Base-by-base conservation (phyloP, 345 rosid genomes). In the Alliaria petiolata region DNA sequence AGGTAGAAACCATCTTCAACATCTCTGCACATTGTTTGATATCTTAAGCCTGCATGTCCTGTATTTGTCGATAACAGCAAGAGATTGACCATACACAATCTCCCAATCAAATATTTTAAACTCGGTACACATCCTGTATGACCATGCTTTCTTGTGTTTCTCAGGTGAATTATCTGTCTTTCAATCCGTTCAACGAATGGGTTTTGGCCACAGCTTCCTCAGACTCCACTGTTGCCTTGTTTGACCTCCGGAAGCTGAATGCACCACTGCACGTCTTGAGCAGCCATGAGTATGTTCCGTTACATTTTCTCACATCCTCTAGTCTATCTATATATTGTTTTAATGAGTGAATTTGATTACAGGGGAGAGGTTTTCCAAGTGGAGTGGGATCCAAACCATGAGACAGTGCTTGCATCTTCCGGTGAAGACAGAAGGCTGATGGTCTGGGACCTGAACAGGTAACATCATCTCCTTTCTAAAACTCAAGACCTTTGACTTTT, bases 351-450 rank as follows among this genome's bases (percentile, higher is more conserved):
- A 15, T 22, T 1, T 54, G 39, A 46, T 36, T 10, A 17, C 71
- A 72, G 77, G 52, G 77, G 77, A 72, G 98, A 92, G 56, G 99
- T 95, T 36, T 87, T 84, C 78, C 97, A 92, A 81, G 99, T 95
- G 64, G 98, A 92, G 70, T 95, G 99, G 97, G 91, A 95, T 84
- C 98, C 99, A 25, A 87, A 89, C 80, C 93, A 95, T 44, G 98
- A 88, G 68, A 85, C 93, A 2, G 92, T 95, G 72, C 81, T 92
- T 28, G 99, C 97, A 51, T 95, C 99, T 76, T 87, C 93, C 8
- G 91, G 93, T 11, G 96, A 87, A 64, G 98, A 89, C 82, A 80
- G 98, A 82, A 92, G 99, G 70, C 55, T 95, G 71, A 92, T 85
- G 80, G 86, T 95, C 60, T 92, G 98, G 99, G 98, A 92, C 72